A percentile compares a stretch with the other conserved stretches of the same genome.
phyloP scores from a whole-genome alignment of 1,139 yeast genomes.

The Yamadazyma buinensis region DNA sequence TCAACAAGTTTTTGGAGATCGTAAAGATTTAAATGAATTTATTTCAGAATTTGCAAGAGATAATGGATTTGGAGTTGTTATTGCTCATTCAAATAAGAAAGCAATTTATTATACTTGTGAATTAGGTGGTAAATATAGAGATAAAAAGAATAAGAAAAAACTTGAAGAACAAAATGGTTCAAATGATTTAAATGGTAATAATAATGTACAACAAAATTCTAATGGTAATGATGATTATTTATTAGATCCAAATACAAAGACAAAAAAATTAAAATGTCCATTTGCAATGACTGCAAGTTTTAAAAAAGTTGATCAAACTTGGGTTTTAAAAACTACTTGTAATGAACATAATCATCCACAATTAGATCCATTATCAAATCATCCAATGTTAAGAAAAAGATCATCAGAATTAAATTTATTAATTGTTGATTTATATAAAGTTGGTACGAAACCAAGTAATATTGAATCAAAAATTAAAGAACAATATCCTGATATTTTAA shows the following conservation, averaged over 20 bases:
- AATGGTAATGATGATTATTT: conserved; percentile 30
- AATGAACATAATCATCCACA: conserved; percentile 60
- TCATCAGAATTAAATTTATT: conserved; percentile 50
- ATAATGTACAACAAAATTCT: conserved; percentile 7
- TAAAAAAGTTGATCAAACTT: conserved; percentile 45
- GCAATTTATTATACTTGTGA: conserved; percentile 63
- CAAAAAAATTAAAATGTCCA: conserved; percentile 55
- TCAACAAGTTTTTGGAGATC: conserved; percentile 48
- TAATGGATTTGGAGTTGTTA: conserved; percentile 58
- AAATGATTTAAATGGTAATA: conserved; percentile 21
- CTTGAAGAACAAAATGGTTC: conserved; percentile 19
- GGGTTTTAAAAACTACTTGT: conserved; percentile 54
- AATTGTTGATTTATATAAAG: conserved; percentile 50
- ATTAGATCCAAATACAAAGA: conserved; percentile 42
- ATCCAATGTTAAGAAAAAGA: conserved; percentile 56
- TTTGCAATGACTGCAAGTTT: conserved; percentile 56
- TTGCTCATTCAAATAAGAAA: conserved; percentile 56
- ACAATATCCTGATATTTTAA: conserved; percentile 52
- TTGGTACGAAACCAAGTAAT: conserved; percentile 57
- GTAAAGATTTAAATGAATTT: conserved; percentile 51
- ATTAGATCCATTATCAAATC: conserved; percentile 52
- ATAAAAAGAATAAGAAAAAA: conserved; percentile 42
- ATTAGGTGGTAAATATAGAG: conserved; percentile 55
- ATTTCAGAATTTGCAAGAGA: conserved; percentile 56
- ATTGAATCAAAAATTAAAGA: conserved; percentile 52